Evolutionary conservation across 2,329 filamentous ascomycete genomes (phyloP), one percentile per base, ranked within the genome.

Genomic region (Fusarium incarnatum): DNA sequence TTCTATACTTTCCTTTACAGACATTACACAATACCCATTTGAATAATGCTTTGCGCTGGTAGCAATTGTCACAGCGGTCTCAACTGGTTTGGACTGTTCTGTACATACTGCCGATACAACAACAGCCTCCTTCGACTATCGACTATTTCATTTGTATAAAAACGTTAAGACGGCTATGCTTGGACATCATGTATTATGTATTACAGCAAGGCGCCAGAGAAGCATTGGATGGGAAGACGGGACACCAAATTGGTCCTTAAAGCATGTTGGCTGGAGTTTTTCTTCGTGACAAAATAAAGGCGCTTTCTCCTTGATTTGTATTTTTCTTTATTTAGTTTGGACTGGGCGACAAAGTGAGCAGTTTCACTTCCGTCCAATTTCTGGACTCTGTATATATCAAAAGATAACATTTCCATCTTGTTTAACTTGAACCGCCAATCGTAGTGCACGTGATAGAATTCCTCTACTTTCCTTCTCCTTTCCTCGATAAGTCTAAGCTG

Each of bases 131-230:
- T 23, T 37, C 18, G 34, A n/a, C 10, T 45, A 42, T 48, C 56
- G 28, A 20, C 42, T 58, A 32, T 72, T 54, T 53, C 66, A 45
- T 72, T 72, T 72, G 70, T 72, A 58, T 45, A 41, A 53, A 56
- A 42, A 25, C 52, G 48, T 57, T 56, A 50, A 71, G 47, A 69
- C 56, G 61, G 70, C 61, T 56, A 68, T 55, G 61, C 56, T 48
- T 30, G 47, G 53, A 67, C 64, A 74, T 70, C 63, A 73, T 48
- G 64, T 46, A 56, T 73, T 56, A 73, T 30, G 67, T 53, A 41
- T 46, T 67, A 50, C 32, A 73, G 73, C 68, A 75, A 61, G 73
- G 73, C 73, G 73, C 65, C 63, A 47, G 56, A 59, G 60, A 61
- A 69, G 60, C 53, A 73, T 61, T 25, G 56, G 50, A 60, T 44